Evolutionary conservation across 129 eudicot genomes (phyloP).

Genomic region (Silybum marianum): DNA sequence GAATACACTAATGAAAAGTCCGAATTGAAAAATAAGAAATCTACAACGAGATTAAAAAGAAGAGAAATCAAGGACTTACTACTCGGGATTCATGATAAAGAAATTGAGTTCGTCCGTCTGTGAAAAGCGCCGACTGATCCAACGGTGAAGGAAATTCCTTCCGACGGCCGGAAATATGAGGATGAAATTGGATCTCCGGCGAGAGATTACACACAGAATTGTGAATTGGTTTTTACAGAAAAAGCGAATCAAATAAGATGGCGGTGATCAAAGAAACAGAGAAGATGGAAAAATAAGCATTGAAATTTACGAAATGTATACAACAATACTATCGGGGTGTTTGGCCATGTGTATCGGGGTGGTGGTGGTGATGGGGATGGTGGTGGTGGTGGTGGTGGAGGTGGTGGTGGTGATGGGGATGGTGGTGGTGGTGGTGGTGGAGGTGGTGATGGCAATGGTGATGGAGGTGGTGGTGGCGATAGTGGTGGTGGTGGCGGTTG

Average conservation of each 20-base stretch:
- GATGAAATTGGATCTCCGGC: constrained; percentile 27
- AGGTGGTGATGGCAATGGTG: no score
- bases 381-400: no score
- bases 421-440: no score
- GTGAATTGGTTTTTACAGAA: neutral
- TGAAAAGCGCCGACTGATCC: neutral
- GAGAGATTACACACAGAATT: neutral
- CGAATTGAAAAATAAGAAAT: neutral
- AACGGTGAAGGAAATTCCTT: constrained; percentile 19
- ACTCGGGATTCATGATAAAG: constrained; percentile 57
- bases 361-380: no score
- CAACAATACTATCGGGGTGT: neutral
- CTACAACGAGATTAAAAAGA: neutral
- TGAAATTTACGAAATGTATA: constrained; percentile 12
- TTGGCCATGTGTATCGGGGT: neutral
- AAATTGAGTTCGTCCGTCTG: neutral
- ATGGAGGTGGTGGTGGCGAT: no score
- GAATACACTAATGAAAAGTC: constrained; percentile 1
- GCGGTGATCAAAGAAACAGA: constrained; percentile 25
- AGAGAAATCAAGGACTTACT: constrained; percentile 43
- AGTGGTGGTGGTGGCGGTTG: no score
- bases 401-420: no score
- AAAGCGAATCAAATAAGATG: constrained; percentile 7
- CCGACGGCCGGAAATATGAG: constrained; percentile 34
- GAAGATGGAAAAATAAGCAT: neutral